Evolutionary conservation across 768 basidiomycete species (phyloP).

Genomic region (Tricholoma furcatifolium): DNA sequence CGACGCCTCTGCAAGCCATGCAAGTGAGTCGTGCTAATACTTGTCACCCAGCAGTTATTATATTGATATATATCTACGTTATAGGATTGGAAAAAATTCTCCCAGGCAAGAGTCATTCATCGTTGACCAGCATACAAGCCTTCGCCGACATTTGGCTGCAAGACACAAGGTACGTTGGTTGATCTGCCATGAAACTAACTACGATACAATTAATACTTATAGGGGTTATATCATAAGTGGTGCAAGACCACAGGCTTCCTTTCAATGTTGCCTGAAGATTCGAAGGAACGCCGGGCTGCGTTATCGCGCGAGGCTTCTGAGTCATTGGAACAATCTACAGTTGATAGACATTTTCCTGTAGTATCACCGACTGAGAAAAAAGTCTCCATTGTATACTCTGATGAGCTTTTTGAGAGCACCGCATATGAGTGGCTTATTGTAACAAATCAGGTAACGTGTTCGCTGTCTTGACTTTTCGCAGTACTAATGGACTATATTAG

Average conservation of each 20-base stretch:
- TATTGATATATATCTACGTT: neutral
- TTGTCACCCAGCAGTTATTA: neutral
- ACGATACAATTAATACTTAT: neutral
- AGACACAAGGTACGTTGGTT: conserved; percentile 3
- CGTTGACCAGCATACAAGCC: conserved; percentile 4
- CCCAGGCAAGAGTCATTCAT: neutral
- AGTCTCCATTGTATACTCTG: conserved; percentile 16
- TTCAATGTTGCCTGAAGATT: conserved; percentile 11
- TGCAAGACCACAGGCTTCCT: conserved; percentile 15
- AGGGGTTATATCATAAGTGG: conserved; percentile 6
- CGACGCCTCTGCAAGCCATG: neutral
- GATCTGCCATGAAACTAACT: neutral
- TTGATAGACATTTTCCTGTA: conserved; percentile 4
- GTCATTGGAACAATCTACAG: neutral
- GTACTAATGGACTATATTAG: neutral
- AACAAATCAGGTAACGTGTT: conserved; percentile 30
- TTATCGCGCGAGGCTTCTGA: neutral
- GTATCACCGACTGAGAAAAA: conserved; percentile 7
- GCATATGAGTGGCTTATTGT: conserved; percentile 33
- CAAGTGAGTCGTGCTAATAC: neutral
- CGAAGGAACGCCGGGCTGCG: conserved; percentile 4
- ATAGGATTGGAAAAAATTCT: neutral
- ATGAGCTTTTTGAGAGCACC: conserved; percentile 22
- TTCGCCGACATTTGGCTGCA: conserved; percentile 5
- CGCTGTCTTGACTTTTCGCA: neutral